Percentiles rank a stretch among this genome's conserved stretches.
These are phyloP conservation scores for Colletotrichum orchidophilum DNA, from an alignment of 2,329 filamentous ascomycete species.

Conservation along the genomic window DNA sequence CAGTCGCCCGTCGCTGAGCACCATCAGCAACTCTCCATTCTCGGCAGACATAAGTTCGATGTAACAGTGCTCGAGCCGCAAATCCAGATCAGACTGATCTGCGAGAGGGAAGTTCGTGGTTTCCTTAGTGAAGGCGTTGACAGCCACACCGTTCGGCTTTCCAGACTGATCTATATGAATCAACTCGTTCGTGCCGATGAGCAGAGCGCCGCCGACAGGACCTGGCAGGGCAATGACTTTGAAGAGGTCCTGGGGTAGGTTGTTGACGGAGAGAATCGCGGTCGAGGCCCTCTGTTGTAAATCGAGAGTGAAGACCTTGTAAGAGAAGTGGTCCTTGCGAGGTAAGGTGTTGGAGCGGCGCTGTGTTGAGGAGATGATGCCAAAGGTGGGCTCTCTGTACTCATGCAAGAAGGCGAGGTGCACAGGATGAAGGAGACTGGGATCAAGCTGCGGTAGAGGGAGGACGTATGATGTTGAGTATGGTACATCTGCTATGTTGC, in stretches of 20 bases:
- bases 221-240: constrained; percentile 83
- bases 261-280: constrained; percentile 85
- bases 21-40: constrained; percentile 84
- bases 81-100: constrained; percentile 83
- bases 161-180: constrained; percentile 97
- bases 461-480: constrained; percentile 95
- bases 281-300: constrained; percentile 93
- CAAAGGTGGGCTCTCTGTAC: constrained; percentile 97
- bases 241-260: constrained; percentile 87
- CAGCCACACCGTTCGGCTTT: constrained; percentile 89
- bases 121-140: constrained; percentile 89
- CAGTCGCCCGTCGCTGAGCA: constrained; percentile 79
- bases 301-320: constrained; percentile 95
- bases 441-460: constrained; percentile 87
- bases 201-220: constrained; percentile 87
- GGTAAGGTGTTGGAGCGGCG: constrained; percentile 81
- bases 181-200: constrained; percentile 89
- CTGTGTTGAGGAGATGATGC: constrained; percentile 83
- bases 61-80: constrained; percentile 83
- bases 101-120: constrained; percentile 84
- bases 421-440: constrained; percentile 85
- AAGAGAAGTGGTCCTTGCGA: constrained; percentile 85
- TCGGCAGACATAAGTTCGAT: constrained; percentile 81
- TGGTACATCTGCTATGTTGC: constrained; percentile 65
- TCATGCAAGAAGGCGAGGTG: constrained; percentile 95